Conservation (phyloP, 177 flowering plant genomes). For the Vitis hybrid region DNA sequence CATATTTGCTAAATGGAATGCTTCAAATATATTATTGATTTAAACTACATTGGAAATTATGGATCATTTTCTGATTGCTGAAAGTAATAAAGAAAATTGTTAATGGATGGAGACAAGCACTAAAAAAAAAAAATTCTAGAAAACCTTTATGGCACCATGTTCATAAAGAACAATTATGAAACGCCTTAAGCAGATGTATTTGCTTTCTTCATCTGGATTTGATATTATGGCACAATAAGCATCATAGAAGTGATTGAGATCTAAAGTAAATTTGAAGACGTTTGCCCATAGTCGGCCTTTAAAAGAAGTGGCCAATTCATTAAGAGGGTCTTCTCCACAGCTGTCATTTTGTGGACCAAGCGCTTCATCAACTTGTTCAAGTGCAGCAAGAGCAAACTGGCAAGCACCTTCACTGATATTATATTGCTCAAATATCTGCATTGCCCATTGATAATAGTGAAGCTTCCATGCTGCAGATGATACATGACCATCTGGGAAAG, state of each 20-base stretch:
- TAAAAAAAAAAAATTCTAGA: neutral
- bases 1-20: neutral
- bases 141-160: slow-evolving; percentile 77
- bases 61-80: neutral
- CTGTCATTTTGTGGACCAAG: slow-evolving; percentile 24
- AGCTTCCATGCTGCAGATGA: slow-evolving; percentile 81
- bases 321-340: slow-evolving; percentile 18
- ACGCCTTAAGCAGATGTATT: slow-evolving; percentile 85
- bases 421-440: slow-evolving; percentile 94
- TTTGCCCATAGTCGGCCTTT: slow-evolving; percentile 97
- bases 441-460: slow-evolving; percentile 90
- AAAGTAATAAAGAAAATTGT: slow-evolving; percentile 1
- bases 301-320: slow-evolving; percentile 59
- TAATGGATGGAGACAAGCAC: neutral
- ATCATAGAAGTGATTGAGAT: slow-evolving; percentile 65
- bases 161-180: slow-evolving; percentile 89
- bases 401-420: slow-evolving; percentile 80
- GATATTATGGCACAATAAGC: slow-evolving; percentile 98
- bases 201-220: slow-evolving; percentile 95
- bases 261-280: slow-evolving; percentile 86
- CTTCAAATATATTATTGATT: neutral
- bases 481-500: slow-evolving; percentile 35
- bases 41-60: neutral
- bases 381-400: slow-evolving; percentile 94
- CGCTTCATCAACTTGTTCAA: slow-evolving; percentile 96